Conservation (phyloP, 2,329 filamentous ascomycete genomes). For the Verticillium tricorpus region DNA sequence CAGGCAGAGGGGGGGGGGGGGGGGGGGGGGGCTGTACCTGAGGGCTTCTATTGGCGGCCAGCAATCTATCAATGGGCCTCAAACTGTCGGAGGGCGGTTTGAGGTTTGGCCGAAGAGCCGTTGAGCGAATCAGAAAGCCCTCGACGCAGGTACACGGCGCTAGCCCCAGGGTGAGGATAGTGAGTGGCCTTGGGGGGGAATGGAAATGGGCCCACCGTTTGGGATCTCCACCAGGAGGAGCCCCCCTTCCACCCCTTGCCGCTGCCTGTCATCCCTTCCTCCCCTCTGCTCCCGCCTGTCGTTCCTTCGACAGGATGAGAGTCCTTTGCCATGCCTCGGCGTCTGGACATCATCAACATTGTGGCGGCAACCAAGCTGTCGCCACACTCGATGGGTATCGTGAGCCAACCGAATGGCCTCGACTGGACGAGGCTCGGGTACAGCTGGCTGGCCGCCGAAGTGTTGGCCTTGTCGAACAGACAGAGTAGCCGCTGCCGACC, state of each 20-base stretch:
- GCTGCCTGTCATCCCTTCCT: not conserved
- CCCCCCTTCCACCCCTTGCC: not conserved
- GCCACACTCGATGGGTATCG: not conserved
- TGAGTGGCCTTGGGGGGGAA: not conserved
- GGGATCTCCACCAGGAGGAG: not conserved
- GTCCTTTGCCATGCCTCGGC: not conserved
- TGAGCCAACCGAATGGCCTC: not conserved
- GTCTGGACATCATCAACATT: not conserved
- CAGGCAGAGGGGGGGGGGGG: not conserved
- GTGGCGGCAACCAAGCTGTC: not conserved
- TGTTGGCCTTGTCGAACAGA: not conserved
- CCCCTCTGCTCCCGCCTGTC: no score
- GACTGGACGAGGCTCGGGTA: not conserved
- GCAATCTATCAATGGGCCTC: not conserved
- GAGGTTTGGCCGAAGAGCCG: not conserved
- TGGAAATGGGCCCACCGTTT: not conserved
- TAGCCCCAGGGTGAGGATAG: not conserved
- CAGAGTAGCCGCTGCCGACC: not conserved
- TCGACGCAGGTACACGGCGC: slow-evolving; percentile 4
- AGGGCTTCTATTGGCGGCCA: not conserved
- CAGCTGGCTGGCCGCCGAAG: not conserved
- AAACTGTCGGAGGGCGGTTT: not conserved
- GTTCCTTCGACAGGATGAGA: not conserved
- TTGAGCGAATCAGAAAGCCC: not conserved
- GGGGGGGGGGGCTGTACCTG: not conserved